Conservation (phyloP, 495 filamentous ascomycete species). For the Penicillium daleae region DNA sequence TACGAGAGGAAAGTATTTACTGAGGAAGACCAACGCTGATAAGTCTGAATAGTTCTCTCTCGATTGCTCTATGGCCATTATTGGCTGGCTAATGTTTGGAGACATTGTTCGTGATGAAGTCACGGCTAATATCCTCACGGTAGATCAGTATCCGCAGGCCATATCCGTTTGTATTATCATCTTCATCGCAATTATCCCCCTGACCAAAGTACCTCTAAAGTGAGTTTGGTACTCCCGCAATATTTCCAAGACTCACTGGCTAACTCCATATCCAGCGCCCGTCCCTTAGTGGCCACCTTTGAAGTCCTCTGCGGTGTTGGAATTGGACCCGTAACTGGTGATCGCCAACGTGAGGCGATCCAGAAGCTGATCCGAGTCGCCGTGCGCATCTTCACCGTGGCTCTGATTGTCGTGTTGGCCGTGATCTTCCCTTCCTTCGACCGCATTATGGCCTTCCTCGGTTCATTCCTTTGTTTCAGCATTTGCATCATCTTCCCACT, state of each 20-base stretch:
- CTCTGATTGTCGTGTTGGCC: conserved; percentile 67
- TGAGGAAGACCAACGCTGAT: conserved; percentile 16
- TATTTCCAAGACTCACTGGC: conserved; percentile 5
- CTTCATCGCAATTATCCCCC: conserved; percentile 88
- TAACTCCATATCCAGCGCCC: conserved; percentile 54
- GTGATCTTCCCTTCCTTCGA: conserved; percentile 90
- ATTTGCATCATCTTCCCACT: conserved; percentile 92
- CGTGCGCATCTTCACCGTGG: conserved; percentile 62
- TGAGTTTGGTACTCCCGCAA: conserved; percentile 37
- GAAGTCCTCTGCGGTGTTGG: conserved; percentile 80
- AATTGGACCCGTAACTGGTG: conserved; percentile 32
- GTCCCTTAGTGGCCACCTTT: conserved; percentile 82
- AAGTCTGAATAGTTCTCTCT: conserved; percentile 63
- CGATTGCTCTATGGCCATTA: conserved; percentile 78
- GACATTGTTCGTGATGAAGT: conserved; percentile 83
- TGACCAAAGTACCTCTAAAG: conserved; percentile 94
- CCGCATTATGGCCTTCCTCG: conserved; percentile 91
- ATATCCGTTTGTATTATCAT: conserved; percentile 77
- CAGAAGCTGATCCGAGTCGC: conserved; percentile 59
- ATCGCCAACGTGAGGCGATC: conserved; percentile 49
- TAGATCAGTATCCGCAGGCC: conserved; percentile 71
- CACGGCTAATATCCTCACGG: conserved; percentile 81
- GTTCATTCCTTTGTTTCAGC: conserved; percentile 86
- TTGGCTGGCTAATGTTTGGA: conserved; percentile 92
- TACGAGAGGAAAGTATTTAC: conserved; percentile 44